Base-by-base conservation (phyloP, 371 early-diverging fungal genomes). In the Caulochytrium protostelioides region DNA sequence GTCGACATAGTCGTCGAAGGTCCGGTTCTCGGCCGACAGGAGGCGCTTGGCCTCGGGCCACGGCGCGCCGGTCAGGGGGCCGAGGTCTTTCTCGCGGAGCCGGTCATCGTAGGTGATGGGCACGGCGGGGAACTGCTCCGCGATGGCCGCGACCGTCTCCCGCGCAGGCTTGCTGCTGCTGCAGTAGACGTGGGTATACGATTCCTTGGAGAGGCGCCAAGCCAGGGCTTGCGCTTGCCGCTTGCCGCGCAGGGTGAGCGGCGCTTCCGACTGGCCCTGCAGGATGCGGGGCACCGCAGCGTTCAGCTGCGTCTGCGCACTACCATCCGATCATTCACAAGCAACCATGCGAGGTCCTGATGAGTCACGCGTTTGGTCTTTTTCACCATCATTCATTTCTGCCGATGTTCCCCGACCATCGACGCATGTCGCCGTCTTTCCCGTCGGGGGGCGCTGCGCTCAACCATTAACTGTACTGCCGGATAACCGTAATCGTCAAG, bases 21-120 rank as follows among this genome's bases (percentile, higher is more conserved):
- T 37, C 6, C 35, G 35, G 46, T 62, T 55, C 21, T 37, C 42
- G 20, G 22, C 28, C 22, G 54, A 57, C 6, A 62, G 41, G 8
- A 50, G 31, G 16, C 30, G 22, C 36, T 59, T 57, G 14, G 55
- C 55, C 15, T 40, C 33, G 6, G 51, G 43, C 51, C 56, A 49
- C 6, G 50, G 22, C 24, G 49, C 30, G 5, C 62, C 59, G 5
- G 57, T 52, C 24, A 62, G 42, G 29, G 57, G 51, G 18, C 52
- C 57, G 1, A 59, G 34, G 35, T 62, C 40, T 52, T 54, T 48
- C 30, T 62, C 62, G 7, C 60, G 38, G 13, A 62, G 44, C 9
- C 57, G 39, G 20, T 29, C 8, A 23, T 57, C 57, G 14, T 30
- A 31, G 14, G 40, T 21, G 3, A 56, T 33, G 17, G 44, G 41